These are phyloP conservation scores for Carpinus fangiana DNA, from an alignment of 306 rosid genomes.

Conservation along the genomic window DNA sequence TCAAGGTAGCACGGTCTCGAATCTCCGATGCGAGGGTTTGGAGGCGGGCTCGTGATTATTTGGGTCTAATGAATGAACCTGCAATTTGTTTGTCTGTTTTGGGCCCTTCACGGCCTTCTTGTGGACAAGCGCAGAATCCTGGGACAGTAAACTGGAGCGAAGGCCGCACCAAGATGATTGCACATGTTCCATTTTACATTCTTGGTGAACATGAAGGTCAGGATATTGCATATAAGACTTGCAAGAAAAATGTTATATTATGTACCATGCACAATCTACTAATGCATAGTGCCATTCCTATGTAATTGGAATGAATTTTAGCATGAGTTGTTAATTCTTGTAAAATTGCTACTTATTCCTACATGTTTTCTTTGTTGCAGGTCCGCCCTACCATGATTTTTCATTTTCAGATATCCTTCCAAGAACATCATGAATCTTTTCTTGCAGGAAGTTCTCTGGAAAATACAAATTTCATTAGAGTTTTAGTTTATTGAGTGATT, in stretches of 20 bases:
- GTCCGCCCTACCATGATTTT: slow-evolving; percentile 88
- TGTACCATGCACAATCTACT: not conserved
- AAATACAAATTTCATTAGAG: not conserved
- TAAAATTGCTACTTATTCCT: slow-evolving; percentile 14
- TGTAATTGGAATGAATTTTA: not conserved
- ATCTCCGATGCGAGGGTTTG: slow-evolving; percentile 81
- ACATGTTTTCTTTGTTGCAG: slow-evolving; percentile 46
- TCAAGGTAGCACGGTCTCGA: slow-evolving; percentile 88
- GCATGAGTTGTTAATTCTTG: not conserved
- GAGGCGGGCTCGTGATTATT: slow-evolving; percentile 86
- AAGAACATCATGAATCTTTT: slow-evolving; percentile 33
- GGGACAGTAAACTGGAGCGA: slow-evolving; percentile 88
- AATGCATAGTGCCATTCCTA: not conserved
- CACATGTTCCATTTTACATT: slow-evolving; percentile 90
- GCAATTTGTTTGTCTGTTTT: slow-evolving; percentile 81
- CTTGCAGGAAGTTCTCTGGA: not conserved
- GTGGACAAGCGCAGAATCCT: slow-evolving; percentile 51
- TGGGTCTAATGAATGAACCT: slow-evolving; percentile 89
- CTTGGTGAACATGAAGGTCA: slow-evolving; percentile 82
- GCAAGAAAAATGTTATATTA: not conserved
- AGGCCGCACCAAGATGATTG: slow-evolving; percentile 79
- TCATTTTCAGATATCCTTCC: slow-evolving; percentile 80
- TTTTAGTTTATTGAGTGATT: not conserved
- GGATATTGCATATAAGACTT: not conserved
- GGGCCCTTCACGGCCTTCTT: slow-evolving; percentile 76